Base-by-base conservation (phyloP, 2,329 filamentous ascomycete genomes). In the Stromatinia cepivora region DNA sequence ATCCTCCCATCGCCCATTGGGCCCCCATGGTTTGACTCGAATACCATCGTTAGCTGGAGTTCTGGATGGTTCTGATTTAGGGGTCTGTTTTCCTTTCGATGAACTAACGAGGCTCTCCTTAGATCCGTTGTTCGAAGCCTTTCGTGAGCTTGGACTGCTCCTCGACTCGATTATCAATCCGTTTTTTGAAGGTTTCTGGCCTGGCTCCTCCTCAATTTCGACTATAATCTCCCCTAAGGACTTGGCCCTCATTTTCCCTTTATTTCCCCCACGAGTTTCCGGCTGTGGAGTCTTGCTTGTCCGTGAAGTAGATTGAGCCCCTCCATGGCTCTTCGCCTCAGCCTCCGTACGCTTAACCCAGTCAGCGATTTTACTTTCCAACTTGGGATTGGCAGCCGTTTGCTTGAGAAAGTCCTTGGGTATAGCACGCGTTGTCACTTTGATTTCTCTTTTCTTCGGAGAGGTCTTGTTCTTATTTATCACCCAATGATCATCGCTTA, bases 401-500 rank as follows among this genome's bases (percentile, higher is more conserved):
- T 81, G 81, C 69, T 84, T 81, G 20, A 88, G 76, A 72, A 89
- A 89, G 71, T 87, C 82, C 73, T 86, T 87, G 0, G 87, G 86
- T n/a, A 89, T 78, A 73, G 17, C 25, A 25, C 57, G 66, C 39
- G 58, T 52, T 15, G 66, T 63, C 25, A 63, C 57, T 42, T 64
- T 68, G 36, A 64, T 54, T 28, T 68, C 66, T 36, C 31, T 67
- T 71, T 79, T 81, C 70, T 80, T 82, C 0, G 83, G 79, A 11
- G 84, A 80, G 69, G 79, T 84, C 70, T 82, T 84, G 71, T 84
- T 85, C 70, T 83, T 84, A 71, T 75, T 75, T 36, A 71, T 74
- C 80, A 88, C 88, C 92, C 94, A 98, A 81, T 97, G 92, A 67
- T 92, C 91, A 81, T 98, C 94, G 78, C 94, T 97, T 71, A 97